Percentiles rank a stretch among this genome's conserved stretches.
Conservation (phyloP, 495 filamentous ascomycete species). For the Xylaria scruposa region DNA sequence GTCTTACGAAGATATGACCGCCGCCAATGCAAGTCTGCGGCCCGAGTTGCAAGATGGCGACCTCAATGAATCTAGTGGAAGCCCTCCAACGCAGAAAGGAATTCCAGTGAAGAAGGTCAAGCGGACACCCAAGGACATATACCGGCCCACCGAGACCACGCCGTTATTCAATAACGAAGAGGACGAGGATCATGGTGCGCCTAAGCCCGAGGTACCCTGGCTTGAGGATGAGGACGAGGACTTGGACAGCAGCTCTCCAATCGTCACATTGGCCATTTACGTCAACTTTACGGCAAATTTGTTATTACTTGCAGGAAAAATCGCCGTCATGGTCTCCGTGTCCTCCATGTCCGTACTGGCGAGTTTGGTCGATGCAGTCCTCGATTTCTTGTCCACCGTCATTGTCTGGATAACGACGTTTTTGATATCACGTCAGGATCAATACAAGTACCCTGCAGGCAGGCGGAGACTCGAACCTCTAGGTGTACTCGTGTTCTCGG, state of each 20-base stretch:
- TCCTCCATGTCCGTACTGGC: conserved; percentile 88
- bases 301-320: conserved; percentile 78
- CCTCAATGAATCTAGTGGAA: conserved; percentile 30
- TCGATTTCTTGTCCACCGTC: conserved; percentile 86
- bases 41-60: conserved; percentile 32
- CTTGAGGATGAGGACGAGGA: conserved; percentile 58
- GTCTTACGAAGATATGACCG: conserved; percentile 15
- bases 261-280: conserved; percentile 82
- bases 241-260: conserved; percentile 66
- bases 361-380: conserved; percentile 83
- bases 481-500: conserved; percentile 80
- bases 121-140: conserved; percentile 81
- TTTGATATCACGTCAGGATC: conserved; percentile 76
- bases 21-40: conserved; percentile 26
- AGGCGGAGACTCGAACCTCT: conserved; percentile 75
- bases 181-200: conserved; percentile 37
- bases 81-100: conserved; percentile 21
- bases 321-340: conserved; percentile 77
- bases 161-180: conserved; percentile 63
- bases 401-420: conserved; percentile 86
- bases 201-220: conserved; percentile 58
- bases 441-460: conserved; percentile 83
- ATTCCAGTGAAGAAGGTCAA: conserved; percentile 60
- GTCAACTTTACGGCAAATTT: conserved; percentile 86
- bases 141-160: conserved; percentile 74